These are phyloP conservation scores for Acaromyces ingoldii DNA, from an alignment of 1,284 basidiomycete species.

Conservation along the genomic window DNA sequence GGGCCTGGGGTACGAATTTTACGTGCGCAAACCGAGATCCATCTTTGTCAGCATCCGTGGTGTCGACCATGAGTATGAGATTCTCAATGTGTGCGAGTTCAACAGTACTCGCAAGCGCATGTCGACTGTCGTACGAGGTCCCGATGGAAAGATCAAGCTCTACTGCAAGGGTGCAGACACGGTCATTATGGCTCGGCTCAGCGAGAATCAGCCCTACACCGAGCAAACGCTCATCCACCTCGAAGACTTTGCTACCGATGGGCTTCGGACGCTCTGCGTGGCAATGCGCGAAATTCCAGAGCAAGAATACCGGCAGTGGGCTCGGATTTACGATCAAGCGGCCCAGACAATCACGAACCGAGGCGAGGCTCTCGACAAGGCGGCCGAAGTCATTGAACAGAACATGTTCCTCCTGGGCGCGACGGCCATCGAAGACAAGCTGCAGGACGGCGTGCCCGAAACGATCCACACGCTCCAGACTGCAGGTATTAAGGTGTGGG, in stretches of 20 bases:
- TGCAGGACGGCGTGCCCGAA: constrained; percentile 97
- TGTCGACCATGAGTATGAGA: constrained; percentile 71
- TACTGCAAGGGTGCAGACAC: constrained; percentile 98
- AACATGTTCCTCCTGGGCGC: constrained; percentile 88
- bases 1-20: constrained; percentile 84
- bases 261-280: constrained; percentile 90
- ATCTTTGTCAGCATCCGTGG: constrained; percentile 81
- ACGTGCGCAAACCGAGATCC: constrained; percentile 89
- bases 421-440: constrained; percentile 96
- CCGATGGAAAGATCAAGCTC: constrained; percentile 86
- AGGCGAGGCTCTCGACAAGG: constrained; percentile 86
- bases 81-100: constrained; percentile 97
- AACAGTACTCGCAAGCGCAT: constrained; percentile 96
- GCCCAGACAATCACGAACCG: constrained; percentile 87
- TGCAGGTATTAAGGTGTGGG: constrained; percentile 99
- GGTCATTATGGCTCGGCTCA: constrained; percentile 59
- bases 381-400: constrained; percentile 91
- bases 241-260: constrained; percentile 78
- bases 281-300: constrained; percentile 87
- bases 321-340: constrained; percentile 78
- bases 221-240: constrained; percentile 85
- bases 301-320: constrained; percentile 86
- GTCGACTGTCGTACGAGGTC: constrained; percentile 84
- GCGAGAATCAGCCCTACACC: constrained; percentile 64
- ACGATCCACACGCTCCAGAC: constrained; percentile 95